Percentiles rank a stretch among this genome's conserved stretches.
Evolutionary conservation across 148 eudicot genomes (phyloP).

Genomic region (Cornus florida): DNA sequence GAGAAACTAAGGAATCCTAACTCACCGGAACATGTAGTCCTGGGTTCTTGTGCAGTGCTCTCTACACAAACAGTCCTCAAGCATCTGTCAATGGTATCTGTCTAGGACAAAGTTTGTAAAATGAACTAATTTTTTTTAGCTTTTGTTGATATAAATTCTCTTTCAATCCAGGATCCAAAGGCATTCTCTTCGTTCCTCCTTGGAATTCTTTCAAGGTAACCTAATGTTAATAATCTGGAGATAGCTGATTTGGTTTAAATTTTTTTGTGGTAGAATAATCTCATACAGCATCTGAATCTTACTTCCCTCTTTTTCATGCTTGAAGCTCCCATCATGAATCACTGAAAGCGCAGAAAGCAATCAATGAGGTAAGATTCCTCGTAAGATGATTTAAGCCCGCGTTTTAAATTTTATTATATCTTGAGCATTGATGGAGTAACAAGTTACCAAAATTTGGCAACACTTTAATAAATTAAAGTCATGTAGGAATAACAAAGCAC

Average conservation of each 20-base stretch:
- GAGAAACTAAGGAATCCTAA: conserved; percentile 64
- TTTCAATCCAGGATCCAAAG: conserved; percentile 59
- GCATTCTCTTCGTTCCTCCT: conserved; percentile 75
- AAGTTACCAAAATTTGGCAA: no score
- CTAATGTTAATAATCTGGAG: neutral
- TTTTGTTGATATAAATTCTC: conserved; percentile 11
- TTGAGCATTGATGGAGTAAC: no score
- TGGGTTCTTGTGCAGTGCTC: conserved; percentile 93
- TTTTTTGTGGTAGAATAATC: neutral
- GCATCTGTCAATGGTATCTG: conserved; percentile 73
- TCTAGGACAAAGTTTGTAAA: conserved; percentile 16
- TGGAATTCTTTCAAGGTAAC: conserved; percentile 84
- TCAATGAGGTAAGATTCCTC: conserved; percentile 72
- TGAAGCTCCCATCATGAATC: conserved; percentile 95
- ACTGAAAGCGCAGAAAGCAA: conserved; percentile 91
- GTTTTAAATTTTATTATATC: no score
- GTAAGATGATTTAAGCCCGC: neutral
- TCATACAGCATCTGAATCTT: neutral
- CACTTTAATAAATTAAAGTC: no score
- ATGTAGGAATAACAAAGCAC: no score
- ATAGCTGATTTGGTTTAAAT: conserved; percentile 7
- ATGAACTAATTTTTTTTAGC: neutral
- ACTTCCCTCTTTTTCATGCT: conserved; percentile 5
- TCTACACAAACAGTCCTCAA: conserved; percentile 81
- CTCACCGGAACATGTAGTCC: conserved; percentile 79